phyloP scores from a whole-genome alignment of 192 early-diverging fungal species.

The Geranomyces michiganensis region DNA sequence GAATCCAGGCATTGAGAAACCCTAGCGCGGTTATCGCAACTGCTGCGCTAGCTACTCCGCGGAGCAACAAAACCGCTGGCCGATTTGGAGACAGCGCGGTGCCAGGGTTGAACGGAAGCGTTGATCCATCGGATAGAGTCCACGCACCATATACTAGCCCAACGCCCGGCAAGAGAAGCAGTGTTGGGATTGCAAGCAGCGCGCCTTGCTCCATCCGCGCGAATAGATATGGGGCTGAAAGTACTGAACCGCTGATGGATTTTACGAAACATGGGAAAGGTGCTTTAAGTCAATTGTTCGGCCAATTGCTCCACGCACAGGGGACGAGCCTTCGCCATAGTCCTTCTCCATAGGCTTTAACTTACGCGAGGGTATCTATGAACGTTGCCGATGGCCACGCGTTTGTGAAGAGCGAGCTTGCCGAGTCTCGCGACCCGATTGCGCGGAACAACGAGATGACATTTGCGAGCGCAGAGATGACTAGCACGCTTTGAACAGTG shows the following conservation, averaged over 20 bases:
- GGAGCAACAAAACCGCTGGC: slow-evolving; percentile 2
- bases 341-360: no score
- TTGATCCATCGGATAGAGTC: not conserved
- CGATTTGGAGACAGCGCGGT: slow-evolving; percentile 11
- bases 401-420: not conserved
- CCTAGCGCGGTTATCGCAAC: not conserved
- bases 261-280: no score
- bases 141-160: not conserved
- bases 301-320: no score
- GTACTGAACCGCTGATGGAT: slow-evolving; percentile 4
- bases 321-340: no score
- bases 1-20: slow-evolving; percentile 15
- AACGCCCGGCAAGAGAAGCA: slow-evolving; percentile 3
- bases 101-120: slow-evolving; percentile 15
- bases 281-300: no score
- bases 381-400: slow-evolving; percentile 8
- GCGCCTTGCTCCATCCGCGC: not conserved
- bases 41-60: not conserved
- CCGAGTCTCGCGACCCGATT: not conserved
- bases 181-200: not conserved
- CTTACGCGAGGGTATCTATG: slow-evolving; percentile 17
- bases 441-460: slow-evolving; percentile 17
- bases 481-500: not conserved
- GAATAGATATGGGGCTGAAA: not conserved
- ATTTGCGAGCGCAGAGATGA: slow-evolving; percentile 1